These are phyloP conservation scores for Dactylis glomerata DNA, from an alignment of 176 grass and related monocot species.

Conservation along the genomic window DNA sequence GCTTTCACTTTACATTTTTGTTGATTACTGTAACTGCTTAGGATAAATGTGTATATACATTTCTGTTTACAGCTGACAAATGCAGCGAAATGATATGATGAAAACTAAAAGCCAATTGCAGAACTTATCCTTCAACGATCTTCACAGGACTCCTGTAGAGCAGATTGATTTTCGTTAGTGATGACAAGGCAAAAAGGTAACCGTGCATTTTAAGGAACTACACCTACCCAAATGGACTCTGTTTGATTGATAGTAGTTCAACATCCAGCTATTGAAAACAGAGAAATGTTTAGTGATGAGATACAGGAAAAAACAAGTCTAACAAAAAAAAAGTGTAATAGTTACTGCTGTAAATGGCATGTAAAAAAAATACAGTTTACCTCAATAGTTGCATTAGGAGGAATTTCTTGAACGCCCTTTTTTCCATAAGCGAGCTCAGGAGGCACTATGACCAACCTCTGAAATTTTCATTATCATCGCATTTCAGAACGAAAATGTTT, in stretches of 20 bases:
- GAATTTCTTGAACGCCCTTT: slow-evolving; percentile 96
- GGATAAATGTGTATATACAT: background rate
- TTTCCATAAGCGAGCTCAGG: slow-evolving; percentile 87
- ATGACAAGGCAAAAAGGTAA: background rate
- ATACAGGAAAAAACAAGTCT: background rate
- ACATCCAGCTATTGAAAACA: slow-evolving; percentile 51
- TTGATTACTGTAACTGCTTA: background rate
- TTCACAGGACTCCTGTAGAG: slow-evolving; percentile 72
- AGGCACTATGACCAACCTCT: slow-evolving; percentile 92
- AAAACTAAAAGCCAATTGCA: background rate
- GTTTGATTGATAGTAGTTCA: slow-evolving; percentile 9
- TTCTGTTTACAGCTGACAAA: background rate
- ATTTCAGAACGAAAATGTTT: slow-evolving; percentile 5
- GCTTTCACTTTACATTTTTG: background rate
- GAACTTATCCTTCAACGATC: slow-evolving; percentile 76
- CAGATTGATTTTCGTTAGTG: background rate
- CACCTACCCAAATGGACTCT: slow-evolving; percentile 19
- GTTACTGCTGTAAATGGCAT: background rate
- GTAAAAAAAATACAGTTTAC: slow-evolving; percentile 34
- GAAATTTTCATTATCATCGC: slow-evolving; percentile 34
- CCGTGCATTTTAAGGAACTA: background rate
- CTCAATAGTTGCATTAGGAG: slow-evolving; percentile 95
- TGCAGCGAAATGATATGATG: background rate
- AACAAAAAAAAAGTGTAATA: background rate
- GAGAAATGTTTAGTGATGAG: background rate